Conservation (phyloP, 495 filamentous ascomycete species). For the Sphaerosporella brunnea region DNA sequence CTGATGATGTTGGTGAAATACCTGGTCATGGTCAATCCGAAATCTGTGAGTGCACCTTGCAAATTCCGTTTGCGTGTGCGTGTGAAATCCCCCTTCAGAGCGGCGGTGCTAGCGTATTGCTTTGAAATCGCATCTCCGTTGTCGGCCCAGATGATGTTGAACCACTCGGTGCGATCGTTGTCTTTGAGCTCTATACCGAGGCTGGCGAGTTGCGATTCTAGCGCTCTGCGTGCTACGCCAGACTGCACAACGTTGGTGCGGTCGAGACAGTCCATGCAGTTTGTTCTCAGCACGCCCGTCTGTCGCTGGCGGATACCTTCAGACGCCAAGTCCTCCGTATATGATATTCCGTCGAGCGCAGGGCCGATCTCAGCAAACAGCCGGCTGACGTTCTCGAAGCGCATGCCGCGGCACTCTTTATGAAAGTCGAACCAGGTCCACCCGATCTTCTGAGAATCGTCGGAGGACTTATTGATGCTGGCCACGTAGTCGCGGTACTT, state of each 20-base stretch:
- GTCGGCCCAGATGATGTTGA: slow-evolving; percentile 90
- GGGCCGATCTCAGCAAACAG: slow-evolving; percentile 51
- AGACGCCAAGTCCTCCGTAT: slow-evolving; percentile 39
- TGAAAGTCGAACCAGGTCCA: slow-evolving; percentile 98
- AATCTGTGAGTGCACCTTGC: slow-evolving; percentile 79
- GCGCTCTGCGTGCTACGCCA: slow-evolving; percentile 56
- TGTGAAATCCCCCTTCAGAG: slow-evolving; percentile 89
- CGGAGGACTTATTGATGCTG: slow-evolving; percentile 42
- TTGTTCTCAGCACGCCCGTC: slow-evolving; percentile 62
- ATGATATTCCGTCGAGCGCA: slow-evolving; percentile 46
- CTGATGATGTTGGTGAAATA: slow-evolving; percentile 74
- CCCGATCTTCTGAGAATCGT: slow-evolving; percentile 36
- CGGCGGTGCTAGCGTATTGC: slow-evolving; percentile 73
- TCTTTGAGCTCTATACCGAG: slow-evolving; percentile 54
- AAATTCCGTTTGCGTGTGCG: slow-evolving; percentile 78
- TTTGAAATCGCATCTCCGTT: slow-evolving; percentile 65
- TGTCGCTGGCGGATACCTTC: slow-evolving; percentile 34
- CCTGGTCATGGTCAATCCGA: slow-evolving; percentile 67
- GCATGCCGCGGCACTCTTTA: slow-evolving; percentile 78
- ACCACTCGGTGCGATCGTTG: slow-evolving; percentile 67
- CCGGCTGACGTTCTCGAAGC: slow-evolving; percentile 76
- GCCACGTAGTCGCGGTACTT: slow-evolving; percentile 50
- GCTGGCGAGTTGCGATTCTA: slow-evolving; percentile 58
- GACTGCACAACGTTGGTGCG: slow-evolving; percentile 87
- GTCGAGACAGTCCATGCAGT: slow-evolving; percentile 96